These are phyloP conservation scores for Ascodesmis nigricans DNA, from an alignment of 495 filamentous ascomycete species.

Conservation along the genomic window DNA sequence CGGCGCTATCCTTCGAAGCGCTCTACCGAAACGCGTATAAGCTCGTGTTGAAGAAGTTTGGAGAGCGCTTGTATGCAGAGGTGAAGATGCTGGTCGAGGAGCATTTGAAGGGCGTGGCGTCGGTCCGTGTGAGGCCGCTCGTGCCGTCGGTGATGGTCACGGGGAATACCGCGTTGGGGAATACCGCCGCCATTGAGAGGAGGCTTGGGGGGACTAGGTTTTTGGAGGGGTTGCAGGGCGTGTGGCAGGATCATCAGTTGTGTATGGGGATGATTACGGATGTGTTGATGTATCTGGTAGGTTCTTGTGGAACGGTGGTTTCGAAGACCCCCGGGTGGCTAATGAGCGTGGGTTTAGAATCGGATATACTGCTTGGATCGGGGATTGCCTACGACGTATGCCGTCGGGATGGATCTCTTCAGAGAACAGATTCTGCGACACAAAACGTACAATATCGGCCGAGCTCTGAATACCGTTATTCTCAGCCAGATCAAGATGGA, in stretches of 20 bases:
- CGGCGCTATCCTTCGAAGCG: conserved; percentile 76
- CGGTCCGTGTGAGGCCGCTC: conserved; percentile 22
- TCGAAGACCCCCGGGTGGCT: conserved; percentile 1
- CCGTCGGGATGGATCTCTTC: conserved; percentile 65
- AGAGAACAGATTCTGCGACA: conserved; percentile 56
- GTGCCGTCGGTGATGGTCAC: conserved; percentile 20
- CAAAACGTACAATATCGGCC: conserved; percentile 33
- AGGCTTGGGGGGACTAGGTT: conserved; percentile 66
- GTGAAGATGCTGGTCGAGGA: conserved; percentile 46
- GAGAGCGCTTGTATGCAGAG: conserved; percentile 56
- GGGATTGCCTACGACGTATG: conserved; percentile 56
- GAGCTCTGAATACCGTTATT: conserved; percentile 56
- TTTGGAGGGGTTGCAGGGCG: conserved; percentile 45
- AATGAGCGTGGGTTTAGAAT: conserved; percentile 28
- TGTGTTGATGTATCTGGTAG: conserved; percentile 90
- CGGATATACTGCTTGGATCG: conserved; percentile 53
- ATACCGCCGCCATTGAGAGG: conserved; percentile 49
- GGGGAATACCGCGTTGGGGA: conserved; percentile 20
- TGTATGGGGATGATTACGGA: conserved; percentile 97
- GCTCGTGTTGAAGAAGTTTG: conserved; percentile 73
- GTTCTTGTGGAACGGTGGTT: conserved; percentile 10
- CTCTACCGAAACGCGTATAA: conserved; percentile 92
- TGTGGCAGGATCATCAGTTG: conserved; percentile 73
- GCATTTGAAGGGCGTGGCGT: conserved; percentile 16
- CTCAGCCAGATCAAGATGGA: conserved; percentile 86